phyloP scores from a whole-genome alignment of 1,139 yeast genomes.

The Blastobotrys raffinosifermentans region DNA sequence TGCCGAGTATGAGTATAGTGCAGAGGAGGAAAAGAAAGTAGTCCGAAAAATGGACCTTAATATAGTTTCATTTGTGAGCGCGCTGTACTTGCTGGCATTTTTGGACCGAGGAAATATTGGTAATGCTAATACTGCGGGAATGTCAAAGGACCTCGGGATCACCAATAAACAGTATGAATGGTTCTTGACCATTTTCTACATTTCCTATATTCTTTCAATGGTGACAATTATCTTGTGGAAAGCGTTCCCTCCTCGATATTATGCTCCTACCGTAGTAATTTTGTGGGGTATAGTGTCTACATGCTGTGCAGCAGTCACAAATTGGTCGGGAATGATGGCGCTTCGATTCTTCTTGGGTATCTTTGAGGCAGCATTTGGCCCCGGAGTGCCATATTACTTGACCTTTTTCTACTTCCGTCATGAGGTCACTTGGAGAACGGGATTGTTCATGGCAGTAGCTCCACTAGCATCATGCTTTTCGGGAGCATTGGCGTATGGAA shows the following conservation, averaged over 20 bases:
- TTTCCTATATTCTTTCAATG: constrained; percentile 29
- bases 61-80: constrained; percentile 31
- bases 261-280: constrained; percentile 24
- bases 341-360: constrained; percentile 26
- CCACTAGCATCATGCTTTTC: constrained; percentile 30
- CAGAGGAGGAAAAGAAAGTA: constrained; percentile 14
- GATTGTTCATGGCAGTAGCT: constrained; percentile 45
- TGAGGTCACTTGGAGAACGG: constrained; percentile 43
- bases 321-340: constrained; percentile 23
- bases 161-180: constrained; percentile 37
- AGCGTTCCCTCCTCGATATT: constrained; percentile 21
- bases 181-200: constrained; percentile 25
- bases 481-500: constrained; percentile 30
- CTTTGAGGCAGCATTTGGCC: constrained; percentile 29
- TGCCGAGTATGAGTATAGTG: constrained; percentile 8
- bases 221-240: constrained; percentile 21
- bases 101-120: constrained; percentile 60
- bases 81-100: constrained; percentile 48
- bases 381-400: constrained; percentile 30
- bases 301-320: constrained; percentile 21
- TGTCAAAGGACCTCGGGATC: constrained; percentile 45
- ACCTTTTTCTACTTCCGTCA: constrained; percentile 28
- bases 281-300: constrained; percentile 27
- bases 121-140: constrained; percentile 55
- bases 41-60: constrained; percentile 16